phyloP scores from a whole-genome alignment of 208 protist species.

The Vickermania ingenoplastis region DNA sequence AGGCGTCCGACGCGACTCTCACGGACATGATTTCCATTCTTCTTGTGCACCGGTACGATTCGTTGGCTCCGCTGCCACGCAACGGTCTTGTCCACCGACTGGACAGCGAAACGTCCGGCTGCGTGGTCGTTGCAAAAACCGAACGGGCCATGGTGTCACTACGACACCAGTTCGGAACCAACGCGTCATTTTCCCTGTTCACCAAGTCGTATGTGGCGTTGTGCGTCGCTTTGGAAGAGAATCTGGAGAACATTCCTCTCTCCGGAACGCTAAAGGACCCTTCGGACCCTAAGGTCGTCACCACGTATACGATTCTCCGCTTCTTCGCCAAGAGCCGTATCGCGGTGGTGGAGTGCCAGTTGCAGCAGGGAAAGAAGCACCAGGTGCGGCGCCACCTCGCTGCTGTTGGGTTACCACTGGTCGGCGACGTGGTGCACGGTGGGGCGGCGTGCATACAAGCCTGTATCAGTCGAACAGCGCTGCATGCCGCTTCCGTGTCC shows the following conservation, averaged over 20 bases:
- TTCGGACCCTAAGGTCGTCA: constrained; percentile 38
- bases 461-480: constrained; percentile 49
- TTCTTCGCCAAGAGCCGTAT: constrained; percentile 37
- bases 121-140: constrained; percentile 59
- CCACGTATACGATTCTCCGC: constrained; percentile 41
- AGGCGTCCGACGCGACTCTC: constrained; percentile 9
- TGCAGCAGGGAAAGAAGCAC: constrained; percentile 83
- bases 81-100: constrained; percentile 79
- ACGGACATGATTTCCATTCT: constrained; percentile 46
- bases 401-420: constrained; percentile 49
- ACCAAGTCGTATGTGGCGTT: constrained; percentile 68
- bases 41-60: constrained; percentile 1
- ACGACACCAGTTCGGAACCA: constrained; percentile 74
- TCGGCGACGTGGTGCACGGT: constrained; percentile 75
- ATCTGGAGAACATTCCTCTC: constrained; percentile 34
- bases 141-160: constrained; percentile 37
- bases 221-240: constrained; percentile 59
- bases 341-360: constrained; percentile 64
- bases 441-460: constrained; percentile 49
- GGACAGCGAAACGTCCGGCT: constrained; percentile 68
- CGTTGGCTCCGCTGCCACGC: constrained; percentile 23
- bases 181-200: constrained; percentile 40
- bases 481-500: constrained; percentile 52
- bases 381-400: constrained; percentile 79
- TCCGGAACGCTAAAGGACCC: constrained; percentile 35